Conservation (phyloP, 2,329 filamentous ascomycete species). For the Botrytis porri region DNA sequence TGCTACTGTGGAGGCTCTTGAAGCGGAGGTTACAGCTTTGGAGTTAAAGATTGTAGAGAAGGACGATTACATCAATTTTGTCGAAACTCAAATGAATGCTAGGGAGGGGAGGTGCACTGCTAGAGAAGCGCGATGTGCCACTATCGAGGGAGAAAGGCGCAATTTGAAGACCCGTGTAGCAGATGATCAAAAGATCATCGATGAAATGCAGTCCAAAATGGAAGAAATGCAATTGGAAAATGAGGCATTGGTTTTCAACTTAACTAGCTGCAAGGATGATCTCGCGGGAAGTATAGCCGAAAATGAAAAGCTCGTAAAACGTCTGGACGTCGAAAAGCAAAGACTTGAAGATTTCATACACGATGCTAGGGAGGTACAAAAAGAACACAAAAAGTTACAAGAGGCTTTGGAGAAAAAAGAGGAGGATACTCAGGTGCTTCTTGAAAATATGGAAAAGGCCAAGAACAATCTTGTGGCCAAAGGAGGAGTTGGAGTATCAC, state of each 20-base stretch:
- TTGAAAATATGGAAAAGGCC: not conserved
- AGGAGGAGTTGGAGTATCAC: too few species aligned
- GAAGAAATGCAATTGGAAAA: not conserved
- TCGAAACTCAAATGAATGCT: accelerated
- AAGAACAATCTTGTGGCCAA: not conserved
- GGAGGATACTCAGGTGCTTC: not conserved
- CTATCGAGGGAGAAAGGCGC: not conserved
- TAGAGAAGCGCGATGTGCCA: not conserved
- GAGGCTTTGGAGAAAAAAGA: not conserved
- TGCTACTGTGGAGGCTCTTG: accelerated
- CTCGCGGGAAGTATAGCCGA: too few species aligned
- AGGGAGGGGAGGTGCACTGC: not conserved
- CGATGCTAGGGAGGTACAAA: not conserved
- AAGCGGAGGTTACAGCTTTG: not conserved
- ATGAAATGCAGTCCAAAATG: accelerated
- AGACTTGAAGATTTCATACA: not conserved
- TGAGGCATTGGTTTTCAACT: accelerated
- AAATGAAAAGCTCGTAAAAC: not conserved
- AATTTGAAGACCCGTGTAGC: accelerated
- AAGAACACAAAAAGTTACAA: not conserved
- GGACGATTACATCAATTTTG: not conserved
- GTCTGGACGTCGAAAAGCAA: not conserved
- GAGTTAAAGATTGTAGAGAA: accelerated
- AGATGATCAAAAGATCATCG: accelerated
- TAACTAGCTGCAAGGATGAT: accelerated